Evolutionary conservation across 768 basidiomycete species (phyloP), one percentile per base, ranked within the genome.

Genomic region (Hericium erinaceus): DNA sequence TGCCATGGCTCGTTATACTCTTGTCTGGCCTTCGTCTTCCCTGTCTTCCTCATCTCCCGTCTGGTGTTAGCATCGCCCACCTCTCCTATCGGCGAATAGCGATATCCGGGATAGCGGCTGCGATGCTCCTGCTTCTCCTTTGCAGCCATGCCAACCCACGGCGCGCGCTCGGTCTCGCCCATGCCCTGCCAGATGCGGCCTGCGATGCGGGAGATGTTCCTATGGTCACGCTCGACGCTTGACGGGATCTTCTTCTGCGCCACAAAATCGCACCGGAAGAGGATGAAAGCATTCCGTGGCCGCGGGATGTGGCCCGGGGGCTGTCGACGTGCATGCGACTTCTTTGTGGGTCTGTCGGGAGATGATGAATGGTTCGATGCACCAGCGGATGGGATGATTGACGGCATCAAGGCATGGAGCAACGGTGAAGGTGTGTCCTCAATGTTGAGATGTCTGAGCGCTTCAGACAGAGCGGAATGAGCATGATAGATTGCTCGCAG

Each of bases 211-310:
- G 80, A 83, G 55, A 89, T 78, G 62, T 87, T 85, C 58, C 82
- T 79, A 65, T 89, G 85, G 62, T 88, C 80, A 15, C 75, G 75
- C 67, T 87, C 83, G 2, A 82, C 77, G 44, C 73, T 69, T 10
- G 73, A 66, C 0, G 84, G 80, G 50, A 80, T 73, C 59, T 80
- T 77, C 55, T 81, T 76, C 60, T 85, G 81, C 53, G 80, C 77
- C 15, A 86, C 82, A 55, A 87, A 82, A 66, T 89, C 81, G 66
- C 81, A 86, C 44, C 89, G 79, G 67, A 88, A 91, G 60, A 90
- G 78, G 61, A 91, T 89, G 70, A 91, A 91, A 0, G 87, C 83
- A 68, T 90, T 90, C 15, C 83, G 74, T 0, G 87, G 87, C 26
- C 89, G 81, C 16, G 84, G 83, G 40, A 89, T 78, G 65, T 88